Conservation (phyloP, 1,284 basidiomycete genomes). For the Fomitiporia mediterranea region DNA sequence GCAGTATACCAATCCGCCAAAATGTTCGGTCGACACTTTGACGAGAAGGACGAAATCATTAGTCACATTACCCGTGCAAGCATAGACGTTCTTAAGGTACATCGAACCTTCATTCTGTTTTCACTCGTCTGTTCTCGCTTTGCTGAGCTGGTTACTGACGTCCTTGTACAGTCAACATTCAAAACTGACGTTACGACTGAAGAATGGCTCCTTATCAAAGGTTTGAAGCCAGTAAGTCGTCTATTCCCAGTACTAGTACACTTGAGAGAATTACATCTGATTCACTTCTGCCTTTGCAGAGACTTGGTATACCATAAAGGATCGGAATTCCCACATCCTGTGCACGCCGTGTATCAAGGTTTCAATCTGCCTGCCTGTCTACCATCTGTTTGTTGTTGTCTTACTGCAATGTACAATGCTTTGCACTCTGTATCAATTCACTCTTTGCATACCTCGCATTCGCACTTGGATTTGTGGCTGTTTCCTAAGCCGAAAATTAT, state of each 20-base stretch:
- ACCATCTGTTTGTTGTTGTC: too few species aligned
- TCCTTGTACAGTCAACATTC: conserved; percentile 63
- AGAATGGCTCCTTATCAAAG: conserved; percentile 94
- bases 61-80: conserved; percentile 89
- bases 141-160: too few species aligned
- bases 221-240: conserved; percentile 74
- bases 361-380: neutral
- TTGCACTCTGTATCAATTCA: neutral
- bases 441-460: too few species aligned
- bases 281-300: neutral
- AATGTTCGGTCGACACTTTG: conserved; percentile 92
- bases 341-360: too few species aligned
- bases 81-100: conserved; percentile 91
- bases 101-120: neutral
- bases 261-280: too few species aligned
- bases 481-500: too few species aligned
- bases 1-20: conserved; percentile 94
- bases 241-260: too few species aligned
- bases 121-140: too few species aligned
- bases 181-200: conserved; percentile 87
- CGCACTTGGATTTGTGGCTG: too few species aligned
- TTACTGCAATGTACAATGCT: neutral
- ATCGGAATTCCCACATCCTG: neutral
- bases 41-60: conserved; percentile 92
- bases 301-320: conserved; percentile 8